phyloP scores from a whole-genome alignment of 1,139 yeast species.

The Meyerozyma sp. region DNA sequence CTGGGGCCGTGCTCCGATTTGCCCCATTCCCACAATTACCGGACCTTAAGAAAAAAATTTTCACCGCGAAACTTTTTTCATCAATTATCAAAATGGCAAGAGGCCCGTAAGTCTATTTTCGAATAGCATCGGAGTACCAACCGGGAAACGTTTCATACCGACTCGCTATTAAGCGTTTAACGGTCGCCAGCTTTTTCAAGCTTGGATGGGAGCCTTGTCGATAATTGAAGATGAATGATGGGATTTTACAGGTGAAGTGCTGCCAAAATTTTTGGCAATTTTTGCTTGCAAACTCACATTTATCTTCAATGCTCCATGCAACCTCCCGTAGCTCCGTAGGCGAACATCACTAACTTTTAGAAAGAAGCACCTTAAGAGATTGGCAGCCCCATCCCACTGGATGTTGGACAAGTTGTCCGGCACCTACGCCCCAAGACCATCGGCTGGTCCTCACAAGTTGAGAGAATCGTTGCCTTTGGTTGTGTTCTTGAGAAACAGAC shows the following conservation, averaged over 20 bases:
- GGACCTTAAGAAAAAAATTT: neutral
- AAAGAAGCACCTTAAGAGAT: slow-evolving; percentile 97
- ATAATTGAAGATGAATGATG: slow-evolving; percentile 11
- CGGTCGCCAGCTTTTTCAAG: slow-evolving; percentile 9
- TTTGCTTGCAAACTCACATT: neutral
- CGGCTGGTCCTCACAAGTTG: slow-evolving; percentile 99
- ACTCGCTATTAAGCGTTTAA: slow-evolving; percentile 7
- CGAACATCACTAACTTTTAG: slow-evolving; percentile 32
- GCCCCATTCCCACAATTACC: neutral
- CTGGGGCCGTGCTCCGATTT: too few relatives aligned
- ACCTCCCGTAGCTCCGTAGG: neutral
- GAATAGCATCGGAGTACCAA: slow-evolving; percentile 3
- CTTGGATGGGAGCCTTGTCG: slow-evolving; percentile 28
- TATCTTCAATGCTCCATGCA: neutral
- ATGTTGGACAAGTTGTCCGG: slow-evolving; percentile 99
- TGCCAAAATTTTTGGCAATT: neutral
- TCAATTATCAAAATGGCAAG: slow-evolving; percentile 68
- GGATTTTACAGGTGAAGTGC: neutral
- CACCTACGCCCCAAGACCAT: slow-evolving; percentile 99
- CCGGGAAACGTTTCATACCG: slow-evolving; percentile 9
- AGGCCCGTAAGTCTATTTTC: slow-evolving; percentile 74
- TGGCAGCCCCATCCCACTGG: slow-evolving; percentile 99
- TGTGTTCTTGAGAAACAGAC: slow-evolving; percentile 98
- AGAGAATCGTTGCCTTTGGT: slow-evolving; percentile 98
- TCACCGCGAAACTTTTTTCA: slow-evolving; percentile 3